A percentile compares a stretch with the other conserved stretches of the same genome.
Evolutionary conservation across 495 filamentous ascomycete genomes (phyloP).

Genomic region (Talaromyces trachyspermus): DNA sequence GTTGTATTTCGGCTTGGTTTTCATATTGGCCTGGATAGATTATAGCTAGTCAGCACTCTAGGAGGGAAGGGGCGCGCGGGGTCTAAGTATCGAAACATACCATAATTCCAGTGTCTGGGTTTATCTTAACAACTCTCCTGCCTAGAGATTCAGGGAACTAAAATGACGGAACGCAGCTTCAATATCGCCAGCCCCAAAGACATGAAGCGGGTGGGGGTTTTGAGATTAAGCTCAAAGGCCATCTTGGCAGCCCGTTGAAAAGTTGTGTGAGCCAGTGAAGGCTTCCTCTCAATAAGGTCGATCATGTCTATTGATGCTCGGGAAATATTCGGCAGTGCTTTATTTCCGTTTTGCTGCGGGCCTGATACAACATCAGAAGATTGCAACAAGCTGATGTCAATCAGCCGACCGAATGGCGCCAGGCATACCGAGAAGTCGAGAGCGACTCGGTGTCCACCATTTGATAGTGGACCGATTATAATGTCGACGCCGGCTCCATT

Average conservation of each 20-base stretch:
- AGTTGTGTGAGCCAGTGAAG: conserved; percentile 1
- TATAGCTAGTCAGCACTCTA: background rate
- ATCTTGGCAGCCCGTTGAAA: conserved; percentile 3
- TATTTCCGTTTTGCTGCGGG: background rate
- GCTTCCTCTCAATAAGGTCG: background rate
- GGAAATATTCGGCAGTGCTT: conserved; percentile 1
- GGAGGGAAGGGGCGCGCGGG: background rate
- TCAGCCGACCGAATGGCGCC: conserved; percentile 4
- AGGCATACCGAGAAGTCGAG: background rate
- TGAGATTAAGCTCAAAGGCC: background rate
- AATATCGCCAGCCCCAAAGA: background rate
- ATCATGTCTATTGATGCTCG: conserved; percentile 4
- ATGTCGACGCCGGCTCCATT: conserved; percentile 5
- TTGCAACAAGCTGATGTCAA: conserved; percentile 2
- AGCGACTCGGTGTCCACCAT: background rate
- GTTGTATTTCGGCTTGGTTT: conserved; percentile 1
- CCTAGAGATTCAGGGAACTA: background rate
- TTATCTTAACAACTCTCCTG: conserved; percentile 1
- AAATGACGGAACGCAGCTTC: conserved; percentile 3
- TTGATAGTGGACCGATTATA: conserved; percentile 1
- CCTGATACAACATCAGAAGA: background rate
- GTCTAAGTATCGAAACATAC: background rate
- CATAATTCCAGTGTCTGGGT: background rate
- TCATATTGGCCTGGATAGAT: conserved; percentile 3
- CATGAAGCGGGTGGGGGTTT: background rate